Evolutionary conservation across 164 flowering plant genomes (phyloP).

Genomic region (Annona cherimola): DNA sequence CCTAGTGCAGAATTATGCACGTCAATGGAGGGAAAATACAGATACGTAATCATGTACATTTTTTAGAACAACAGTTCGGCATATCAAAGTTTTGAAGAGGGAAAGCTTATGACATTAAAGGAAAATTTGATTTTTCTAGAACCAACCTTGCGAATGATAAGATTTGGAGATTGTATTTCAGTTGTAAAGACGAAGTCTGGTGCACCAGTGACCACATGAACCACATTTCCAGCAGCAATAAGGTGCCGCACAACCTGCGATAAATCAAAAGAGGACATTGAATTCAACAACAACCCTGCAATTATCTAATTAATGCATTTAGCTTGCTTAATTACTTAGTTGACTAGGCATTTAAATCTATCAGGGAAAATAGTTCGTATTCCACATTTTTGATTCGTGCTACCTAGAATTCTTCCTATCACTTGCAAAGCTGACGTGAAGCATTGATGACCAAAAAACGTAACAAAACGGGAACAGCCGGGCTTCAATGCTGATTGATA

Average conservation of each 20-base stretch:
- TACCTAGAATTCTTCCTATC: no score
- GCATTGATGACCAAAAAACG: no score
- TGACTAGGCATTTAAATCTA: neutral
- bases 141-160: slow-evolving; percentile 80
- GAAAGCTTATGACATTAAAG: neutral
- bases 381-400: neutral
- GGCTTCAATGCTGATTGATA: no score
- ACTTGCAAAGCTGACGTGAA: no score
- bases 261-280: neutral
- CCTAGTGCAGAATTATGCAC: neutral
- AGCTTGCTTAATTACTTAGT: neutral
- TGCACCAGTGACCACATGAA: slow-evolving; percentile 91
- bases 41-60: neutral
- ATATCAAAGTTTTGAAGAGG: neutral
- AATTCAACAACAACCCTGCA: no score
- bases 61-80: neutral
- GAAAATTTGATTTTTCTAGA: neutral
- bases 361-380: neutral
- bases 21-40: neutral
- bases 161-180: slow-evolving; percentile 74
- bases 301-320: neutral
- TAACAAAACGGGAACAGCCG: no score
- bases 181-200: slow-evolving; percentile 89
- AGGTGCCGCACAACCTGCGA: slow-evolving; percentile 79
- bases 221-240: slow-evolving; percentile 81